A percentile compares a stretch with the other conserved stretches of the same genome.
Evolutionary conservation across 116 monocot genomes (phyloP).

Genomic region (Iris pallida): DNA sequence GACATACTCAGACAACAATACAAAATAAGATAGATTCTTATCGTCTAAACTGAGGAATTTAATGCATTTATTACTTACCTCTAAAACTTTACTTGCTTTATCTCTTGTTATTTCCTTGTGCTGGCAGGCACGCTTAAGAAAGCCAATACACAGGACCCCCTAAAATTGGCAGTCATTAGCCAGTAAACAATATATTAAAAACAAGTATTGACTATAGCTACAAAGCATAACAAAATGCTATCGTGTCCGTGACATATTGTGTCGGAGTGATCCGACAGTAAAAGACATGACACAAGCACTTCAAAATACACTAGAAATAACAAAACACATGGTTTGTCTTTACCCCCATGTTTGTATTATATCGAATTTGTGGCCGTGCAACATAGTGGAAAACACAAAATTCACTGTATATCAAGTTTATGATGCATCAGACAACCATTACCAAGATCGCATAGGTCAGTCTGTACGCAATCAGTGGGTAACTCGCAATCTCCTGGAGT

Average conservation of each 20-base stretch:
- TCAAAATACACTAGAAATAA: too few species aligned
- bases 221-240: too few species aligned
- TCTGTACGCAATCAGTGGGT: constrained; percentile 80
- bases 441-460: constrained; percentile 63
- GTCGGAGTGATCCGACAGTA: too few species aligned
- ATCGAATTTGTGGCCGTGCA: too few species aligned
- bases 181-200: not conserved
- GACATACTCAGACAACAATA: too few species aligned
- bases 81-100: constrained; percentile 67
- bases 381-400: not conserved
- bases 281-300: too few species aligned
- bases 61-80: constrained; percentile 43
- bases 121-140: constrained; percentile 61
- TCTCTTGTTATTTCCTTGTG: constrained; percentile 50
- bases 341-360: too few species aligned
- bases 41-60: too few species aligned
- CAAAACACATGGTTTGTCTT: too few species aligned
- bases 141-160: constrained; percentile 82
- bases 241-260: too few species aligned
- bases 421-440: constrained; percentile 3
- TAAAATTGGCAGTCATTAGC: constrained; percentile 13
- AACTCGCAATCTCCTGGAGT: constrained; percentile 85
- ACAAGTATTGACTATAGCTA: too few species aligned
- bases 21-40: too few species aligned
- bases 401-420: not conserved